phyloP scores from a whole-genome alignment of 148 eudicot species.

The Polygonum maritimum region DNA sequence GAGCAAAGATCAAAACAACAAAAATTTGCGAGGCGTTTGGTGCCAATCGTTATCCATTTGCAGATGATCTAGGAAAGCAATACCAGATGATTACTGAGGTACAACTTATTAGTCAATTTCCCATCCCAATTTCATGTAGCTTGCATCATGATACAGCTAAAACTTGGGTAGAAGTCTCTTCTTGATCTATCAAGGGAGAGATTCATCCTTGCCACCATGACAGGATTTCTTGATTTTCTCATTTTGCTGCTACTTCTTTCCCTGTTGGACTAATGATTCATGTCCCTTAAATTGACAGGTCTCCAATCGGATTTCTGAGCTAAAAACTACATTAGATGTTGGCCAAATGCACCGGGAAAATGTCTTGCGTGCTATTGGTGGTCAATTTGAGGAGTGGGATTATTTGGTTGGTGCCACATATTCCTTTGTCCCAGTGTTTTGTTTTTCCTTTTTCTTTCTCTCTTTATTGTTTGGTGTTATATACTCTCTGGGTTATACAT shows the following conservation, averaged over 20 bases:
- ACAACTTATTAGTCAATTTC: neutral
- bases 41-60: conserved; percentile 69
- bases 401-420: conserved; percentile 45
- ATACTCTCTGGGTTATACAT: neutral
- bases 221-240: neutral
- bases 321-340: conserved; percentile 75
- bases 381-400: conserved; percentile 77
- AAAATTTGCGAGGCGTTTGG: conserved; percentile 86
- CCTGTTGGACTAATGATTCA: neutral
- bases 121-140: neutral
- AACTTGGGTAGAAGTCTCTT: neutral
- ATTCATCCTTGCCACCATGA: neutral
- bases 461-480: neutral
- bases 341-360: conserved; percentile 67
- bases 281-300: conserved; percentile 34
- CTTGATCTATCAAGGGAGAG: neutral
- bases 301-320: conserved; percentile 71
- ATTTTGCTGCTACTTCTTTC: neutral
- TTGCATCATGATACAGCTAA: neutral
- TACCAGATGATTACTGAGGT: conserved; percentile 60
- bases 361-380: conserved; percentile 64
- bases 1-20: conserved; percentile 54
- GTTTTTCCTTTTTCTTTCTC: neutral
- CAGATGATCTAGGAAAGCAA: conserved; percentile 64
- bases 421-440: conserved; percentile 1